These are phyloP conservation scores for Polyporus tsugae DNA, from an alignment of 1,284 basidiomycete genomes.

Conservation along the genomic window DNA sequence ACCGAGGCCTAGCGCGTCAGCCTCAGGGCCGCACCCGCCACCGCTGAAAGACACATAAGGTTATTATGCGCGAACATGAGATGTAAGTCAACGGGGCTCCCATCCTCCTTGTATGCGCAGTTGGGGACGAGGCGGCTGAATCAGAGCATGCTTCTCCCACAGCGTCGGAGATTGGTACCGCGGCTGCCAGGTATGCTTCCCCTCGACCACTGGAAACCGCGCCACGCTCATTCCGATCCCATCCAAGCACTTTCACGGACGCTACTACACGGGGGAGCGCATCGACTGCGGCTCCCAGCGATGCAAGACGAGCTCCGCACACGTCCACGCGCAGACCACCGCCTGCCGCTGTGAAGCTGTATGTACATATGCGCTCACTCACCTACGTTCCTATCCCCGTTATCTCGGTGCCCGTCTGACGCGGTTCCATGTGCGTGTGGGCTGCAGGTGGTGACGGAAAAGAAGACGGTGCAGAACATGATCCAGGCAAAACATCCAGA, in stretches of 20 bases:
- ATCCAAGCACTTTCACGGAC: constrained; percentile 65
- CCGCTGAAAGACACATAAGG: neutral
- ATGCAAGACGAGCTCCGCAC: constrained; percentile 63
- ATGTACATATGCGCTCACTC: constrained; percentile 14
- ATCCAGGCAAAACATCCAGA: constrained; percentile 34
- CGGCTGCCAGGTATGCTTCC: constrained; percentile 59
- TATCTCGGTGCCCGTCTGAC: neutral
- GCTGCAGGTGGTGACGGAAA: constrained; percentile 28
- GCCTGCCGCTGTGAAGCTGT: constrained; percentile 56
- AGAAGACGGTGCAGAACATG: constrained; percentile 35
- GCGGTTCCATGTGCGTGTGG: neutral
- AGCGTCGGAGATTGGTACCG: constrained; percentile 70
- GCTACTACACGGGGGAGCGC: constrained; percentile 65
- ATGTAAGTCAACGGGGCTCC: constrained; percentile 49
- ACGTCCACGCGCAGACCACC: constrained; percentile 60
- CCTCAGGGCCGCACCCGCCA: no score
- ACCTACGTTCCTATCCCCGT: neutral
- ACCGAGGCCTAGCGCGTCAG: no score
- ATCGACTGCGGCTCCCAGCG: constrained; percentile 56
- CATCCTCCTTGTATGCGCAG: constrained; percentile 3
- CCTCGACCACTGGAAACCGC: constrained; percentile 9
- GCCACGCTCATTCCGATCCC: neutral
- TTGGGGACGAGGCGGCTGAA: neutral
- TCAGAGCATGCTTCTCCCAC: constrained; percentile 14
- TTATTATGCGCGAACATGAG: constrained; percentile 64